A percentile compares a stretch with the other conserved stretches of the same genome.
Evolutionary conservation across 2,329 filamentous ascomycete species (phyloP).

Genomic region (Colletotrichum zoysiae): DNA sequence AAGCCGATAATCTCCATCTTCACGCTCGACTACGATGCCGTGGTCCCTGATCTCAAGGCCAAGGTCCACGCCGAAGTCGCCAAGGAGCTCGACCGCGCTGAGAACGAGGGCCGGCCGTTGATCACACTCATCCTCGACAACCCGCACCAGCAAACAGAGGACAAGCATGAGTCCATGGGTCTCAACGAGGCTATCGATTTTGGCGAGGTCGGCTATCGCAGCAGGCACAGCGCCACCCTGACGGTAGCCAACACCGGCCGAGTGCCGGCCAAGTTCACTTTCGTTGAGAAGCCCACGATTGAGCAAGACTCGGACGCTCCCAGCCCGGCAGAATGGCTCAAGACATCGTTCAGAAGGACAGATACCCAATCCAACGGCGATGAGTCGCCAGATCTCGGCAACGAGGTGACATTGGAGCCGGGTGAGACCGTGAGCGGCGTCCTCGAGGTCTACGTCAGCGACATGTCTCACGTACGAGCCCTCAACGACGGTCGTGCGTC

Average conservation of each 20-base stretch:
- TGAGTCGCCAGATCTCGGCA: constrained; percentile 50
- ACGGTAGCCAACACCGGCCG: constrained; percentile 94
- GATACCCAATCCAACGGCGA: constrained; percentile 53
- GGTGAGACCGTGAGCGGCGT: constrained; percentile 83
- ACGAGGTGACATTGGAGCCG: constrained; percentile 79
- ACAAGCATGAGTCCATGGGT: constrained; percentile 47
- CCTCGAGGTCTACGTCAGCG: constrained; percentile 75
- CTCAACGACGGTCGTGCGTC: constrained; percentile 76
- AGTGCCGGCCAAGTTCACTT: constrained; percentile 82
- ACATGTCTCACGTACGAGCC: constrained; percentile 71
- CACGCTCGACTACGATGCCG: constrained; percentile 85
- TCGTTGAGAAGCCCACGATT: constrained; percentile 77
- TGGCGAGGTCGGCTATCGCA: constrained; percentile 78
- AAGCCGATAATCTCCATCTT: constrained; percentile 92
- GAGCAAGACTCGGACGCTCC: constrained; percentile 56
- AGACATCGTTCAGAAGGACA: constrained; percentile 71
- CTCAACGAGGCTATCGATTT: constrained; percentile 78
- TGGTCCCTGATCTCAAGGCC: constrained; percentile 86
- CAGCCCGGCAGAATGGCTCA: constrained; percentile 74
- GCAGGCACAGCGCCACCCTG: constrained; percentile 73
- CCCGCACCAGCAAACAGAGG: constrained; percentile 50
- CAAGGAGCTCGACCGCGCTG: constrained; percentile 86
- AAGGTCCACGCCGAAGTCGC: constrained; percentile 89
- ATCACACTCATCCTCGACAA: constrained; percentile 86
- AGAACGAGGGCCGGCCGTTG: constrained; percentile 88